A percentile compares a stretch with the other conserved stretches of the same genome.
These are phyloP conservation scores for Pseudocercospora cruenta DNA, from an alignment of 2,329 filamentous ascomycete species.

Conservation along the genomic window DNA sequence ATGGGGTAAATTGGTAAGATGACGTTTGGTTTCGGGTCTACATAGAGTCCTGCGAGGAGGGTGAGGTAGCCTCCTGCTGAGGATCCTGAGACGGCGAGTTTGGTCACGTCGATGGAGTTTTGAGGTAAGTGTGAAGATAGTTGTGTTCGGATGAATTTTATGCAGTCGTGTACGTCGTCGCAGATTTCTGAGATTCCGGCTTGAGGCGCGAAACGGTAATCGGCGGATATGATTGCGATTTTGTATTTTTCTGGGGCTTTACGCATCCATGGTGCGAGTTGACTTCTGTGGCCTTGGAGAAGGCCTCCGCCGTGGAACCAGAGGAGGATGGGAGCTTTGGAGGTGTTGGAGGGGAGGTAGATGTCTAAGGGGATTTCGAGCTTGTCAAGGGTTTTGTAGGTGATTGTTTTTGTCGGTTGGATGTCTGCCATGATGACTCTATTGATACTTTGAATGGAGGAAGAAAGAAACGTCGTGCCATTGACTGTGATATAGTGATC, in stretches of 20 bases:
- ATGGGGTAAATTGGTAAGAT: conserved; percentile 40
- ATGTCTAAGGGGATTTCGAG: conserved; percentile 30
- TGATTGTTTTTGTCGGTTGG: conserved; percentile 23
- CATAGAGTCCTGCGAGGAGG: conserved; percentile 36
- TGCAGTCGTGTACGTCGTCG: conserved; percentile 36
- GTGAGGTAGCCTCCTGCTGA: conserved; percentile 39
- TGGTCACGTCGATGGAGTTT: conserved; percentile 24
- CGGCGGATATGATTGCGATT: conserved; percentile 35
- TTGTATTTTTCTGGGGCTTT: conserved; percentile 30
- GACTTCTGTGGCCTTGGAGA: conserved; percentile 34
- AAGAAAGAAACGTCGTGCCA: not conserved
- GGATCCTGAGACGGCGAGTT: conserved; percentile 36
- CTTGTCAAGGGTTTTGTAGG: conserved; percentile 30
- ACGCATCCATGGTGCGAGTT: conserved; percentile 34
- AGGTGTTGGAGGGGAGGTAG: conserved; percentile 27
- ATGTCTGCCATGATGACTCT: conserved; percentile 24
- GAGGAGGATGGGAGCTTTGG: conserved; percentile 27
- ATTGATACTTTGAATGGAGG: not conserved
- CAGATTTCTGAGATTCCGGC: conserved; percentile 36
- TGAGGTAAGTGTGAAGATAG: conserved; percentile 23
- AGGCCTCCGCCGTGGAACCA: conserved; percentile 37
- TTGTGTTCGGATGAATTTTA: conserved; percentile 33
- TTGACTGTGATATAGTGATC: not conserved
- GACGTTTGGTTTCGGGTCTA: conserved; percentile 38
- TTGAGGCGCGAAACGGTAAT: conserved; percentile 40